A percentile compares a stretch with the other conserved stretches of the same genome.
phyloP scores from a whole-genome alignment of 352 stramenopile species.

The Pythium rishiriense region DNA sequence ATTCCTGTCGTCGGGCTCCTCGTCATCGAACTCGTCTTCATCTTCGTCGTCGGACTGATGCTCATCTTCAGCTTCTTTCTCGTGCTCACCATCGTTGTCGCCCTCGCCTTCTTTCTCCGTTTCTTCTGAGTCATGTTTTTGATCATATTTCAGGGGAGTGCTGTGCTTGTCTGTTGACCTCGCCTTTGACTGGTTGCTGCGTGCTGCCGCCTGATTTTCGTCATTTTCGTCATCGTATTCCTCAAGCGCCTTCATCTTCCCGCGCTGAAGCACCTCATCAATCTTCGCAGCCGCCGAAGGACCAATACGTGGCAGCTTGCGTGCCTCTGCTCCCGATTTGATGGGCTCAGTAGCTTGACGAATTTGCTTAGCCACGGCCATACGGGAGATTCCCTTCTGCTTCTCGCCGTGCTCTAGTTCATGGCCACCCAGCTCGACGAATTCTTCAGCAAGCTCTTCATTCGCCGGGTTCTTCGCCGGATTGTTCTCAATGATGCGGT shows the following conservation, averaged over 20 bases:
- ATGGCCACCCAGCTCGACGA: conserved; percentile 40
- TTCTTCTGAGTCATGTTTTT: not conserved
- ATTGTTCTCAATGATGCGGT: conserved; percentile 39
- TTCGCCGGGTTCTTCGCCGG: conserved; percentile 39
- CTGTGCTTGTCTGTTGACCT: no score
- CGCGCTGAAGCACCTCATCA: conserved; percentile 36
- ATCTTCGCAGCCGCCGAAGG: conserved; percentile 39
- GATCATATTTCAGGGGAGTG: not conserved
- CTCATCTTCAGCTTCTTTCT: conserved; percentile 1
- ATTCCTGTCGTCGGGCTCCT: conserved; percentile 6
- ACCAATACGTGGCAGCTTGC: conserved; percentile 32
- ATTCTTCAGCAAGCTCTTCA: conserved; percentile 41
- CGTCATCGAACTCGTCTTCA: not conserved
- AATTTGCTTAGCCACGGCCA: conserved; percentile 45
- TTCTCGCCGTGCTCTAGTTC: conserved; percentile 37
- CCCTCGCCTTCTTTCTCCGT: not conserved
- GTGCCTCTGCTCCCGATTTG: conserved; percentile 31
- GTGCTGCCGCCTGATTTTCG: not conserved
- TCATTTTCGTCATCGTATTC: conserved; percentile 19
- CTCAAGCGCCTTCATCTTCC: conserved; percentile 38
- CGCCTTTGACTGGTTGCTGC: not conserved
- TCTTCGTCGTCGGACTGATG: not conserved
- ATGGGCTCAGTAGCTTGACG: conserved; percentile 31
- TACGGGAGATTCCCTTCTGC: conserved; percentile 43
- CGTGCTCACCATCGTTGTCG: not conserved